Evolutionary conservation across 805 yeast species (phyloP), one percentile per base, ranked within the genome.

Genomic region (Kluyveromyces dobzhanskii): DNA sequence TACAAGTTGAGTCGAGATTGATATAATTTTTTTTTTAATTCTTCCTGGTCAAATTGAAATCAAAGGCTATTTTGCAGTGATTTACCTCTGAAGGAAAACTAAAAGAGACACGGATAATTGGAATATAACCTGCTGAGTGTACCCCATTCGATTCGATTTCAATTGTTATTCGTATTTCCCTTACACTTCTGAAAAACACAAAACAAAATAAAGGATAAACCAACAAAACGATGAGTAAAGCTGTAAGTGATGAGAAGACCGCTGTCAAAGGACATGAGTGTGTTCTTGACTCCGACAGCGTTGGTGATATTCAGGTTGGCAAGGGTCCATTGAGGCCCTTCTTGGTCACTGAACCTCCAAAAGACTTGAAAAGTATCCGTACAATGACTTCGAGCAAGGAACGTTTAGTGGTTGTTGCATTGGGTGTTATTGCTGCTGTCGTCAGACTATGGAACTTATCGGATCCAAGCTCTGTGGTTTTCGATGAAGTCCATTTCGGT

Each of bases 401-500:
- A 48, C 62, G 62, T 37, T 3, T 65, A 1, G 45, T 69, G n/a
- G 45, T 75, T 5, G 57, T 50, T 2, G 54, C 65, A 12, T 63
- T 85, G 38, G 51, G 75, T n/a, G 48, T 69, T 2, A 48, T 78
- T 27, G 73, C 95, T 0, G 44, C 69, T 10, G 51, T 61, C 34
- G 72, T 85, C 36, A 76, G 99, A 49, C 66, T 82, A 38, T 65
- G 69, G 47, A 65, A 71, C 39, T 66, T 92, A 42, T 65, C 72
- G 19, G 55, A 64, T 45, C 99, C 99, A 29, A 63, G 77, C 51
- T 76, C 88, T 21, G 94, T 87, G 27, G 95, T 90, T 10, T 85
- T 85, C 48, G 95, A 87, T 60, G 98, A 90, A 61, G 92, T 84
- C 30, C 94, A 85, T 62, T 92, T 92, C 53, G 98, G 98, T 41